Evolutionary conservation across 192 early-diverging fungal species (phyloP), one percentile per base, ranked within the genome.

Genomic region (Spizellomyces sp.): DNA sequence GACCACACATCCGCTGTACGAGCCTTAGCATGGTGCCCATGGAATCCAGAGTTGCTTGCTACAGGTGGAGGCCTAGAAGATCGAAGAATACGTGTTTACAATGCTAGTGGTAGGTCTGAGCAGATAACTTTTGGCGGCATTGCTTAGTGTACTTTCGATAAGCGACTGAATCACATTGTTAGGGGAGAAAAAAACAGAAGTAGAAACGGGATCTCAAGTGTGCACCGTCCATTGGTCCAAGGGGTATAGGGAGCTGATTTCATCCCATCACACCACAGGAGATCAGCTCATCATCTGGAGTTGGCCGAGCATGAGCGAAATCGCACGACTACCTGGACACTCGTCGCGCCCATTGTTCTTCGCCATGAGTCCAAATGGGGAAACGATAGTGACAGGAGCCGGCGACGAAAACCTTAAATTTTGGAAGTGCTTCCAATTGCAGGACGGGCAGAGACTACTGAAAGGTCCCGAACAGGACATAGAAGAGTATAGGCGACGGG

Each of bases 11-110:
- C 84, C 19, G 86, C 84, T 44, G 86, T 87, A 19, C 83, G 91
- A 88, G 95, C 95, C 1, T 62, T 98, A 17, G 93, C 95, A 9
- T 98, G 95, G 96, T 95, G 94, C 76, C 95, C 96, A 27, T 96
- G 92, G 93, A 89, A 94, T 42, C 67, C 77, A 7, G 80, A 82
- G 42, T 74, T 87, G 10, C 68, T 87, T 6, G 85, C 85, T 2
- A 87, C 84, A 14, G 85, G 85, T 44, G 85, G 85, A 5, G 85
- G 85, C 1, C 73, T 80, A 27, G 68, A 75, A 12, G 85, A 87
- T 64, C 60, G 71, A 50, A 80, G 72, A 22, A 87, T 87, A 56
- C 79, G 85, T 54, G 80, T 87, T 48, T 87, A 81, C 78, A 87
- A 84, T 64, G 72, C 79, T 10, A 15, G 42, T 61, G 68, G 68